Percentiles rank a stretch among this genome's conserved stretches.
Conservation (phyloP, 148 eudicot genomes). For the Pouteria glomerata region DNA sequence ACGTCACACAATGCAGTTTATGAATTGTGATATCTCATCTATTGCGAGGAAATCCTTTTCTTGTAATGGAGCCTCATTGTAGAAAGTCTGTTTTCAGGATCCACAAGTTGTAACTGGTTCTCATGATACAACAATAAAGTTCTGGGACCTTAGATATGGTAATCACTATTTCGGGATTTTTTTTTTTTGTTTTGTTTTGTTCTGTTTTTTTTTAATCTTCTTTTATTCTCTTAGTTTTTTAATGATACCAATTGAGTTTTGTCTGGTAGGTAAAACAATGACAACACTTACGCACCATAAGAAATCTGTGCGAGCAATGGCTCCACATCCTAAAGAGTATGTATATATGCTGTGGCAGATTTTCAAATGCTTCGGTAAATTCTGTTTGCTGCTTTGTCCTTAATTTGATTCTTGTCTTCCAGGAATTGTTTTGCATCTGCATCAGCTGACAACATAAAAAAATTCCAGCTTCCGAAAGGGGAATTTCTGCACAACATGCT, state of each 20-base stretch:
- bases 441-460: conserved; percentile 95
- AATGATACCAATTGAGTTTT: background rate
- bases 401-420: conserved; percentile 15
- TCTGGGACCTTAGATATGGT: conserved; percentile 95
- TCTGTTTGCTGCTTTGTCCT: background rate
- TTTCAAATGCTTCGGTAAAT: background rate
- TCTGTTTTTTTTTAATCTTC: background rate
- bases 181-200: background rate
- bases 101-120: conserved; percentile 98
- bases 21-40: no score
- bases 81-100: conserved; percentile 50
- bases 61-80: conserved; percentile 7
- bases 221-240: background rate
- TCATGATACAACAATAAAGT: conserved; percentile 89
- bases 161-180: background rate
- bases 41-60: background rate
- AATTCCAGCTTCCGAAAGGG: conserved; percentile 86
- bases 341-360: conserved; percentile 7
- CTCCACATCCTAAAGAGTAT: conserved; percentile 88
- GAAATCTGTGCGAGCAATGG: conserved; percentile 95
- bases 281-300: conserved; percentile 87
- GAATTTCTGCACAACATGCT: conserved; percentile 99
- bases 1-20: no score
- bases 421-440: conserved; percentile 97
- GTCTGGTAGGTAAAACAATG: conserved; percentile 75